Base-by-base conservation (phyloP, 2,329 filamentous ascomycete species). In the Akanthomyces uredinophilus region DNA sequence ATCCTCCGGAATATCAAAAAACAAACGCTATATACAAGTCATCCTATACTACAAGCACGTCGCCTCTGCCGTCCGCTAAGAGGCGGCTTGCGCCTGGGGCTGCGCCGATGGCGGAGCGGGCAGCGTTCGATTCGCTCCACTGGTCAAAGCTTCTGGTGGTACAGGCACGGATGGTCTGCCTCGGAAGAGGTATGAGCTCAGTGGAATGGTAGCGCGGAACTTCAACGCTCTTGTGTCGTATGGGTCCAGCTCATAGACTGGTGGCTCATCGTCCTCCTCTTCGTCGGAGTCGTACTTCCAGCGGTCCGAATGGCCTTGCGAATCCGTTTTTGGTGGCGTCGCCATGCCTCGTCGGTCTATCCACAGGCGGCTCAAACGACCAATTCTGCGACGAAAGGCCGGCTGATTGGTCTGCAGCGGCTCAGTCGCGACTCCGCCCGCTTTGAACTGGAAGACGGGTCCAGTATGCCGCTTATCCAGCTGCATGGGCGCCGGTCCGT, bases 251-350 rank as follows among this genome's bases (percentile, higher is more conserved):
- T 88, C 83, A 78, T 92, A 92, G 64, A 87, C 80, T 27, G 88
- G 82, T 61, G 87, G 85, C 62, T 92, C 90, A 18, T 37, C 35
- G 58, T 93, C 89, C 52, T 96, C 91, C 66, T 94, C 91, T 64
- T 92, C 91, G 68, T 96, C 91, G 29, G 88, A 87, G 70, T 96
- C 91, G 76, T 91, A 96, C 76, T 92, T 96, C 84, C 90, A 96
- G 64, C 87, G 84, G 71, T 94, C 90, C 29, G 76, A 78, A 62
- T 81, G 76, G 55, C 80, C 72, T 27, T 75, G 73, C 50, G 73
- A 69, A 44, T 82, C 75, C 70, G 74, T 74, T 72, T 76, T 78
- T 71, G 74, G 78, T 63, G 79, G 77, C 57, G 79, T 82, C 49
- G 74, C 65, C 71, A 92, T 79, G 61, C 88, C 87, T 68, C 90